These are phyloP conservation scores for Wickerhamomyces alni DNA, from an alignment of 805 yeast species.

Conservation along the genomic window DNA sequence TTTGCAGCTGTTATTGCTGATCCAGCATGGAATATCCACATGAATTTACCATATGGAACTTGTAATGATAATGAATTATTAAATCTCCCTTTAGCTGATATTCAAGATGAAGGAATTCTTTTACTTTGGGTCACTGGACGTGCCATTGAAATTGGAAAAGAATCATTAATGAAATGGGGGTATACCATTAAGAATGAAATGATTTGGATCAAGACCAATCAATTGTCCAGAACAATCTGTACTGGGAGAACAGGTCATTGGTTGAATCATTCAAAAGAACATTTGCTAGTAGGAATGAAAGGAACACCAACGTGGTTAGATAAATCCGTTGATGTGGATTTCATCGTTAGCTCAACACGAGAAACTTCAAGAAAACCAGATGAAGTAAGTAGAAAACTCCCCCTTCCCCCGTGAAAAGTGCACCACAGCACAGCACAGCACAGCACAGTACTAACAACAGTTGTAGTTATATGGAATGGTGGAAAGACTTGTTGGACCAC, in stretches of 20 bases:
- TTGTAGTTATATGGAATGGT: slow-evolving; percentile 62
- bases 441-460: too few species aligned
- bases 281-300: slow-evolving; percentile 76
- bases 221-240: slow-evolving; percentile 79
- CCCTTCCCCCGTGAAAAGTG: too few species aligned
- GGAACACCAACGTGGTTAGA: slow-evolving; percentile 75
- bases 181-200: slow-evolving; percentile 72
- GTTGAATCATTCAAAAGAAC: slow-evolving; percentile 94
- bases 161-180: slow-evolving; percentile 77
- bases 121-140: slow-evolving; percentile 95
- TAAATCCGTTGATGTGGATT: slow-evolving; percentile 61
- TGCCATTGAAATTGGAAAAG: slow-evolving; percentile 82
- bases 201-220: slow-evolving; percentile 89
- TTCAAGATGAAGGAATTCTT: slow-evolving; percentile 81
- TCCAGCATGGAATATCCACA: slow-evolving; percentile 96
- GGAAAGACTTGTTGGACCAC: slow-evolving; percentile 75
- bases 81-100: slow-evolving; percentile 53
- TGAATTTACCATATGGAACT: slow-evolving; percentile 74
- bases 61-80: slow-evolving; percentile 73
- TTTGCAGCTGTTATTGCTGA: slow-evolving; percentile 84
- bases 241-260: slow-evolving; percentile 97
- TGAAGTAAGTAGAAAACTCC: slow-evolving; percentile 34
- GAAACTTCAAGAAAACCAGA: slow-evolving; percentile 92
- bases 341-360: slow-evolving; percentile 75
- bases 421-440: too few species aligned